Evolutionary conservation across 1,139 yeast species (phyloP).

Genomic region (Suhomyces kunorum): DNA sequence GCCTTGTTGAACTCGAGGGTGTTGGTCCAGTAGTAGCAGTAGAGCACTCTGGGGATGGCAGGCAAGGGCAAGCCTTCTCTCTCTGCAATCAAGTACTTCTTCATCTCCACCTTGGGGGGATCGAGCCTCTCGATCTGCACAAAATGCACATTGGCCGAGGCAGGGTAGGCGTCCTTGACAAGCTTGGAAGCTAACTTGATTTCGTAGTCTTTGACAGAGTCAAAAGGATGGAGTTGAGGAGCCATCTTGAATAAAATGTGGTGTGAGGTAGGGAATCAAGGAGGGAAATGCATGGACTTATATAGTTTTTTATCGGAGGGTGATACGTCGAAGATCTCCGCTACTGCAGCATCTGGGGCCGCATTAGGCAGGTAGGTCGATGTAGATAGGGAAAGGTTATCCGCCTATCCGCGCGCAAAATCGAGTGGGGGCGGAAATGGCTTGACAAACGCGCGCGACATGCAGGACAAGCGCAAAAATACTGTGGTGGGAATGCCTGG

Average conservation of each 20-base stretch:
- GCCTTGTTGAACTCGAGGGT: slow-evolving; percentile 68
- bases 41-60: slow-evolving; percentile 63
- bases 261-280: neutral
- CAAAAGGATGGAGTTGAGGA: slow-evolving; percentile 53
- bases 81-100: slow-evolving; percentile 70
- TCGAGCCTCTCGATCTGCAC: slow-evolving; percentile 72
- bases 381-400: neutral
- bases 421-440: too few relatives aligned
- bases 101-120: slow-evolving; percentile 79
- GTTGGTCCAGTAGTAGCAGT: slow-evolving; percentile 64
- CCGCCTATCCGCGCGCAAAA: neutral
- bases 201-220: slow-evolving; percentile 67
- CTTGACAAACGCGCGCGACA: too few relatives aligned
- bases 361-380: neutral
- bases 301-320: slow-evolving; percentile 1
- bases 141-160: slow-evolving; percentile 59
- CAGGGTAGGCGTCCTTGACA: slow-evolving; percentile 57
- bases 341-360: slow-evolving; percentile 5
- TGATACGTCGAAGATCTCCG: neutral
- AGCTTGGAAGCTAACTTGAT: slow-evolving; percentile 62
- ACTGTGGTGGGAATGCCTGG: too few relatives aligned
- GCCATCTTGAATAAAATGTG: slow-evolving; percentile 17
- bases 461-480: too few relatives aligned
- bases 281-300: neutral
- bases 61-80: slow-evolving; percentile 59